Conservation (phyloP, 148 eudicot genomes). For the Rhododendron vialii region DNA sequence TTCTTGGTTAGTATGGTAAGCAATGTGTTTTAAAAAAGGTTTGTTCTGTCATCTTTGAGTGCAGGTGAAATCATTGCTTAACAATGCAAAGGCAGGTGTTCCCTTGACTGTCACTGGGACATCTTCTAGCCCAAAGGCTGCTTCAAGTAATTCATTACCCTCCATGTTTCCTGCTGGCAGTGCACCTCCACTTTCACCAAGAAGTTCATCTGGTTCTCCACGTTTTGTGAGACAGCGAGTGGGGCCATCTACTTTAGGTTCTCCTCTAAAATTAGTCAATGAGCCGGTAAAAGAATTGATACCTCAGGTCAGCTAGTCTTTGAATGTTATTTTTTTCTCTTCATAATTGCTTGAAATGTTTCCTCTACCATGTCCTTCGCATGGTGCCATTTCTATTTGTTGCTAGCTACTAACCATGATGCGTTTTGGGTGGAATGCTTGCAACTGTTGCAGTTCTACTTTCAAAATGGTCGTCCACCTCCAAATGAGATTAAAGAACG, state of each 20-base stretch:
- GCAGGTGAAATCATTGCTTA: constrained; percentile 85
- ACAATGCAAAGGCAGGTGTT: constrained; percentile 77
- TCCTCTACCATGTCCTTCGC: neutral
- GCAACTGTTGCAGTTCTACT: constrained; percentile 66
- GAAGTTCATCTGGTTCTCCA: constrained; percentile 97
- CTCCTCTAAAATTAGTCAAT: constrained; percentile 73
- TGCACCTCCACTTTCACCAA: constrained; percentile 97
- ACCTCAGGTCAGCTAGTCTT: constrained; percentile 61
- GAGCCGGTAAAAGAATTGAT: constrained; percentile 89
- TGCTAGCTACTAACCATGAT: neutral
- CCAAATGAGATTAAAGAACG: constrained; percentile 87
- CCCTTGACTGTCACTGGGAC: constrained; percentile 61
- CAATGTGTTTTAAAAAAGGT: neutral
- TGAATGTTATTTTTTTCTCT: neutral
- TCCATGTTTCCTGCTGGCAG: constrained; percentile 99
- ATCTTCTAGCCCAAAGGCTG: constrained; percentile 65
- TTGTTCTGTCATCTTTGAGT: neutral
- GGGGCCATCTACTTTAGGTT: constrained; percentile 73
- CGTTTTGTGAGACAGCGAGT: constrained; percentile 70
- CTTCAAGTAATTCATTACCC: constrained; percentile 68
- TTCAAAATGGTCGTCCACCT: constrained; percentile 89
- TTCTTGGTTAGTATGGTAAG: neutral
- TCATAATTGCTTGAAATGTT: neutral
- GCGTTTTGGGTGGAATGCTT: constrained; percentile 7
- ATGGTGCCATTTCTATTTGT: neutral